These are phyloP conservation scores for Terfezia claveryi DNA, from an alignment of 495 filamentous ascomycete genomes.

Conservation along the genomic window DNA sequence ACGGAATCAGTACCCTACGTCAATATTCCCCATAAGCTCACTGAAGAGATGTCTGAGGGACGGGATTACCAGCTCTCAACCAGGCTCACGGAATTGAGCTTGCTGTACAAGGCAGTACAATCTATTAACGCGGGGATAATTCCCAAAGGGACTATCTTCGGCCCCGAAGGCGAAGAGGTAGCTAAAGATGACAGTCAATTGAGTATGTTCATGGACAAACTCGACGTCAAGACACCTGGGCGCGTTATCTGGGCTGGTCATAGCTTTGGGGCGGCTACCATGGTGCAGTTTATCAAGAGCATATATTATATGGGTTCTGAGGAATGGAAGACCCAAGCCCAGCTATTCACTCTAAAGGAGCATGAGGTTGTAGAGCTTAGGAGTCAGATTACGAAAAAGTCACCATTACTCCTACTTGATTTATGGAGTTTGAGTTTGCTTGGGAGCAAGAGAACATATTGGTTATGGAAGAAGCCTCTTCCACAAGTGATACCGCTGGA, in stretches of 20 bases:
- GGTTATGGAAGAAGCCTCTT: conserved; percentile 41
- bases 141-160: conserved; percentile 6
- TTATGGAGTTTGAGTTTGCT: conserved; percentile 51
- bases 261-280: conserved; percentile 50
- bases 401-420: conserved; percentile 43
- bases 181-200: conserved; percentile 18
- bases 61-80: conserved; percentile 47
- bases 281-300: conserved; percentile 50
- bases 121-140: conserved; percentile 31
- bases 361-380: conserved; percentile 26
- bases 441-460: conserved; percentile 27
- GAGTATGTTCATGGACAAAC: conserved; percentile 26
- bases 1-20: conserved; percentile 17
- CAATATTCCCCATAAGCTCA: conserved; percentile 11
- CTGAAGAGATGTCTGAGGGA: conserved; percentile 13
- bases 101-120: conserved; percentile 38
- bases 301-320: conserved; percentile 32
- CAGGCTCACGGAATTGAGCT: conserved; percentile 47
- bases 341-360: conserved; percentile 22
- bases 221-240: conserved; percentile 48
- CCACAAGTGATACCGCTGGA: conserved; percentile 30
- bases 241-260: conserved; percentile 50
- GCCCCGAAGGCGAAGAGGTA: conserved; percentile 4
- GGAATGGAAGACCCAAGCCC: conserved; percentile 1
- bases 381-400: conserved; percentile 38